These are phyloP conservation scores for Ophiostoma quercus DNA, from an alignment of 2,329 filamentous ascomycete species.

Conservation along the genomic window DNA sequence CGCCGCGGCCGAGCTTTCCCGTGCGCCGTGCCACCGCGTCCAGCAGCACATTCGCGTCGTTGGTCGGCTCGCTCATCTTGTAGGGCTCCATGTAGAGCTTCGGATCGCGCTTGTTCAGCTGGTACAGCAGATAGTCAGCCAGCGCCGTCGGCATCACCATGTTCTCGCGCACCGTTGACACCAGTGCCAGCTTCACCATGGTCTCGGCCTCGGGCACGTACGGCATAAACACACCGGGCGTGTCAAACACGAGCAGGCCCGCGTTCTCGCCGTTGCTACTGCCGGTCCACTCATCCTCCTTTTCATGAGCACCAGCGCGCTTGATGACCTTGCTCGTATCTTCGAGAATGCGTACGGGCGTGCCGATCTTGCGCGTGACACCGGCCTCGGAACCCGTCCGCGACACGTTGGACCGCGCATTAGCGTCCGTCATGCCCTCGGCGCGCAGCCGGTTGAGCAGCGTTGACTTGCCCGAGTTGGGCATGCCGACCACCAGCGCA, in stretches of 20 bases:
- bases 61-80: slow-evolving; percentile 64
- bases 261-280: slow-evolving; percentile 38
- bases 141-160: slow-evolving; percentile 72
- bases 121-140: slow-evolving; percentile 85
- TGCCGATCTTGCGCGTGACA: slow-evolving; percentile 78
- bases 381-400: slow-evolving; percentile 82
- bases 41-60: slow-evolving; percentile 72
- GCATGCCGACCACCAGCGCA: slow-evolving; percentile 90
- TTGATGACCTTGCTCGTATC: slow-evolving; percentile 27
- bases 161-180: slow-evolving; percentile 84
- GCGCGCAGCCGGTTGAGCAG: slow-evolving; percentile 81
- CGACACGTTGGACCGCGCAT: slow-evolving; percentile 59
- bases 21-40: slow-evolving; percentile 65
- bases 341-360: slow-evolving; percentile 68
- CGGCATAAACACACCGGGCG: slow-evolving; percentile 90
- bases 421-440: slow-evolving; percentile 51
- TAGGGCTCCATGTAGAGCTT: slow-evolving; percentile 48
- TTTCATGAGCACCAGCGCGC: neutral
- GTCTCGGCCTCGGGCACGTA: slow-evolving; percentile 78
- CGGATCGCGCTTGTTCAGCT: slow-evolving; percentile 66
- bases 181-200: slow-evolving; percentile 93
- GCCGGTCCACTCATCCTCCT: neutral
- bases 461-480: slow-evolving; percentile 93
- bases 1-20: slow-evolving; percentile 70
- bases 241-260: slow-evolving; percentile 82